Conservation (phyloP, 108 stramenopile species). For the Heterococcus sp. region DNA sequence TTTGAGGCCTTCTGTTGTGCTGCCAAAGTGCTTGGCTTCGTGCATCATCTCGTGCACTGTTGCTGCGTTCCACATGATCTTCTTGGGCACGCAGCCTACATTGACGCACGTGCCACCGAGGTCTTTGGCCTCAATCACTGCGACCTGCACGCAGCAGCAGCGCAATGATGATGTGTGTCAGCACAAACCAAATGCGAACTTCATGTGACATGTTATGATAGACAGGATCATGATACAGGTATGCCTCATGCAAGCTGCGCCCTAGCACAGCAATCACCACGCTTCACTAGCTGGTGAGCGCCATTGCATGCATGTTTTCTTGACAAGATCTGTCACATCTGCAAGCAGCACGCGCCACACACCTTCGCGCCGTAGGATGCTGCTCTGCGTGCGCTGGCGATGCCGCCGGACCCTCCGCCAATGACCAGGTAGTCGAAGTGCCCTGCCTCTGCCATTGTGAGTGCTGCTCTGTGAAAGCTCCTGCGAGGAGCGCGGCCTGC, state of each 20-base stretch:
- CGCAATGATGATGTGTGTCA: neutral
- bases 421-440: constrained; percentile 71
- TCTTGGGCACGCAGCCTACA: constrained; percentile 96
- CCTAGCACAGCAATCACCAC: neutral
- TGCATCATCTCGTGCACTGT: constrained; percentile 70
- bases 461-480: too few relatives aligned
- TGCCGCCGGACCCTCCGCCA: constrained; percentile 72
- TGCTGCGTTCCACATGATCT: constrained; percentile 80
- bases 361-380: constrained; percentile 73
- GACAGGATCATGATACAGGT: neutral
- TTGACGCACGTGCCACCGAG: constrained; percentile 95
- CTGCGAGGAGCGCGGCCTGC: too few relatives aligned
- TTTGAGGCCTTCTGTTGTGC: constrained; percentile 21
- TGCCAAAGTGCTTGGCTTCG: constrained; percentile 52
- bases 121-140: constrained; percentile 70
- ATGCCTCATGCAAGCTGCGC: neutral
- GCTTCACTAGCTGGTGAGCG: neutral
- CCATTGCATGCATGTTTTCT: neutral
- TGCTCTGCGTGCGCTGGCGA: constrained; percentile 65
- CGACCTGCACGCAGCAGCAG: constrained; percentile 54
- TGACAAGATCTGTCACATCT: neutral
- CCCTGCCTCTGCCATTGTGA: too few relatives aligned
- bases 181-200: neutral
- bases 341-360: neutral
- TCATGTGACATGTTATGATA: neutral